phyloP scores from a whole-genome alignment of 192 early-diverging fungal species.

The Coemansia sp. region DNA sequence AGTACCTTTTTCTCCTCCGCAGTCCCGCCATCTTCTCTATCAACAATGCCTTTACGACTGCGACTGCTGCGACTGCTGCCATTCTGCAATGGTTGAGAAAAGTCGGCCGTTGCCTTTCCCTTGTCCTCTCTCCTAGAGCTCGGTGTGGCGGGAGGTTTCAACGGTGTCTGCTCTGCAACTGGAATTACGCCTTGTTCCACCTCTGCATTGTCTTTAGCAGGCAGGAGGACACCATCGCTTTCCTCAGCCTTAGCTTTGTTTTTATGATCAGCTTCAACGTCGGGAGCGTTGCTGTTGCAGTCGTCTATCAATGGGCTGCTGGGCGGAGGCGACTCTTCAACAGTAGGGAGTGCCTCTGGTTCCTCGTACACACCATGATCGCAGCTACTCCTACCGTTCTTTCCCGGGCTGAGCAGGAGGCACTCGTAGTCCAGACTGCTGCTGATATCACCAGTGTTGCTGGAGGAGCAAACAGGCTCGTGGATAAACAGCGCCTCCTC shows the following conservation, averaged over 20 bases:
- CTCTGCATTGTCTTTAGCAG: no score
- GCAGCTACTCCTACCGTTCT: conserved; percentile 5
- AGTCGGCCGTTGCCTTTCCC: conserved; percentile 29
- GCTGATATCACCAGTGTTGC: neutral
- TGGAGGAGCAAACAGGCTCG: conserved; percentile 7
- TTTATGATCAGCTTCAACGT: neutral
- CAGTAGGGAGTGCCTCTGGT: neutral
- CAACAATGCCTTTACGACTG: neutral
- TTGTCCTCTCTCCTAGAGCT: conserved; percentile 24
- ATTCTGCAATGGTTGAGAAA: neutral
- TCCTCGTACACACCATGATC: neutral
- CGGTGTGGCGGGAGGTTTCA: neutral
- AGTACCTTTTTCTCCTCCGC: conserved; percentile 19
- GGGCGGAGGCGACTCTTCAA: neutral
- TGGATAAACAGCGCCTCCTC: conserved; percentile 4
- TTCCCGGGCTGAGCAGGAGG: conserved; percentile 24
- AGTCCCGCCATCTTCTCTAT: neutral
- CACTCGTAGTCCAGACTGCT: conserved; percentile 31
- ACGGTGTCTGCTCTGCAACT: neutral
- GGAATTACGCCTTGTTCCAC: no score
- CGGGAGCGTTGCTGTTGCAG: neutral
- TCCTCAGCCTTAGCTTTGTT: neutral
- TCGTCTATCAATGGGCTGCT: neutral
- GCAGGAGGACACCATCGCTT: no score
- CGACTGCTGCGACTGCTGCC: neutral